These are phyloP conservation scores for Arbutus unedo DNA, from an alignment of 148 eudicot species.

Conservation along the genomic window DNA sequence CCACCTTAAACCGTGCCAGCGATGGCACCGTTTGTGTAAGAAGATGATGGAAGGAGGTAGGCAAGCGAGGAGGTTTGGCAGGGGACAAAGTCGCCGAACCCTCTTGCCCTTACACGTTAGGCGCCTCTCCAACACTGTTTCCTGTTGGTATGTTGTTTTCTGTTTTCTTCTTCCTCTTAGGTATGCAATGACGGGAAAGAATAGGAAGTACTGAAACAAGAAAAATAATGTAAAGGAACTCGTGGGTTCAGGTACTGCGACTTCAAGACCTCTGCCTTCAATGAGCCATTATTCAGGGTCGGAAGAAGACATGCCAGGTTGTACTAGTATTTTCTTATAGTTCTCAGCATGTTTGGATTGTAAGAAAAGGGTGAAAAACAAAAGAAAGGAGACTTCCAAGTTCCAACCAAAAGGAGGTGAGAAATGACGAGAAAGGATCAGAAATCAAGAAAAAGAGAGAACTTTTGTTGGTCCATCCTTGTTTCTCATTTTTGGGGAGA, in stretches of 20 bases:
- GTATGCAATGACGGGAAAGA: not conserved
- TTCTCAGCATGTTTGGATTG: not conserved
- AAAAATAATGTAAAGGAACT: not conserved
- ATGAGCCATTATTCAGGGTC: slow-evolving; percentile 50
- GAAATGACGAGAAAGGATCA: not conserved
- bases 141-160: slow-evolving; percentile 50
- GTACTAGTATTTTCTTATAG: not conserved
- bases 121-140: slow-evolving; percentile 48
- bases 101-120: slow-evolving; percentile 47
- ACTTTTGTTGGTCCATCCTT: not conserved
- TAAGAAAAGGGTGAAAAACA: not conserved
- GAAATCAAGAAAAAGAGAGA: too few species aligned
- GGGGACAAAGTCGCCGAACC: slow-evolving; percentile 32
- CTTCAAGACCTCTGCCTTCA: slow-evolving; percentile 51
- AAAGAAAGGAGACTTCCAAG: too few species aligned
- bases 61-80: slow-evolving; percentile 35
- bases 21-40: not conserved
- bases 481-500: not conserved
- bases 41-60: slow-evolving; percentile 30
- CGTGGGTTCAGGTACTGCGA: slow-evolving; percentile 64
- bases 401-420: too few species aligned
- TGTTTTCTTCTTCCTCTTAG: not conserved
- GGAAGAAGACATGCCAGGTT: slow-evolving; percentile 72
- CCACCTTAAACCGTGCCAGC: not conserved
- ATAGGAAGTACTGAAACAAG: not conserved